These are phyloP conservation scores for Umbilicus rupestris DNA, from an alignment of 164 flowering plant species.

Conservation along the genomic window DNA sequence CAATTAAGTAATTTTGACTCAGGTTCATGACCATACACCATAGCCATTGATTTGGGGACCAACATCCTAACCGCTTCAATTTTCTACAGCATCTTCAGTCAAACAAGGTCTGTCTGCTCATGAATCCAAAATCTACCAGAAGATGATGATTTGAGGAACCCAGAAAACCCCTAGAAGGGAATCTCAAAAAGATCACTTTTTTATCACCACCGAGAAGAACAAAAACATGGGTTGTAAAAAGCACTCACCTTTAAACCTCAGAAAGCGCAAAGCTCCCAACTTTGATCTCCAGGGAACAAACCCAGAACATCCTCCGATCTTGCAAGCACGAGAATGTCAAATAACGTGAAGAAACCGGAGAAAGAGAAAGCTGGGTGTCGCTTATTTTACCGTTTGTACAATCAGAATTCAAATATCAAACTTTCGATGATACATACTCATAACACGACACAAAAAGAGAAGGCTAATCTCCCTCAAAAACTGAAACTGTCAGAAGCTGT, in stretches of 20 bases:
- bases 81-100: not conserved
- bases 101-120: not conserved
- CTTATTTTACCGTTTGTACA: not conserved
- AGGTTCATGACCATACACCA: not conserved
- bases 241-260: conserved; percentile 2
- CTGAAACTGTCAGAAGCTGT: not conserved
- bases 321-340: not conserved
- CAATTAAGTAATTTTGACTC: not conserved
- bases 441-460: not conserved
- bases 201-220: not conserved
- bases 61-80: not conserved
- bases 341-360: not conserved
- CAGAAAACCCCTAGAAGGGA: not conserved
- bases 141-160: not conserved
- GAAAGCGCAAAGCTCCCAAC: not conserved
- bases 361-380: not conserved
- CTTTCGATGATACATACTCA: not conserved
- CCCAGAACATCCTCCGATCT: not conserved
- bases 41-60: conserved; percentile 6
- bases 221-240: not conserved
- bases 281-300: not conserved
- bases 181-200: conserved; percentile 6
- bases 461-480: conserved; percentile 3
- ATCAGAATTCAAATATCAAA: conserved; percentile 4
- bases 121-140: not conserved